These are phyloP conservation scores for Cucurbita maxima DNA, from an alignment of 306 rosid species.

Conservation along the genomic window DNA sequence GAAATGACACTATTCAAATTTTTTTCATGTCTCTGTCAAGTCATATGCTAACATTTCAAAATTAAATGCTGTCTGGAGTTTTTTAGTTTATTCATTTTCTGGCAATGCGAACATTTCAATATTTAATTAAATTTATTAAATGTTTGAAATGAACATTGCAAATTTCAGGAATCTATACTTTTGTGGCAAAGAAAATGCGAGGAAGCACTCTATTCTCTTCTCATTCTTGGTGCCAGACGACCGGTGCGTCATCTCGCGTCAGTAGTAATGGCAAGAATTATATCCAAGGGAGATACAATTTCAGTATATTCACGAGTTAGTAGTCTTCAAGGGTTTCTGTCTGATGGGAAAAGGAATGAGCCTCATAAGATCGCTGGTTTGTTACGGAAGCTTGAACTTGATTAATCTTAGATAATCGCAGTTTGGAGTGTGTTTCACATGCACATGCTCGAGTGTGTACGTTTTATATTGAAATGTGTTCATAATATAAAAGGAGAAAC, in stretches of 20 bases:
- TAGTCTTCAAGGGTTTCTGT: conserved; percentile 93
- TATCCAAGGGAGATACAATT: conserved; percentile 76
- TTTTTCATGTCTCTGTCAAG: not conserved
- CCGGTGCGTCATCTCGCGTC: conserved; percentile 97
- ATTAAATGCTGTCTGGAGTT: not conserved
- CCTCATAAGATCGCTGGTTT: conserved; percentile 80
- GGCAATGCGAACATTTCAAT: not conserved
- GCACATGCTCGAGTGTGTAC: not conserved
- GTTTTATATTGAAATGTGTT: not conserved
- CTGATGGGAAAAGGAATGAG: conserved; percentile 73
- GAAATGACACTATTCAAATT: not conserved
- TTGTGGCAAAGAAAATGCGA: conserved; percentile 96
- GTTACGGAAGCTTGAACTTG: conserved; percentile 11
- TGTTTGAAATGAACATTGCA: conserved; percentile 7
- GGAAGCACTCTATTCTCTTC: conserved; percentile 73
- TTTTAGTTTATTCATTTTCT: not conserved
- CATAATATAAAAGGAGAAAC: not conserved
- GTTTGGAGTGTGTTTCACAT: not conserved
- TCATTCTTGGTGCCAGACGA: conserved; percentile 78
- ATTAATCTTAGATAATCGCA: not conserved
- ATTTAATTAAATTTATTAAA: not conserved
- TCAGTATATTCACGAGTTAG: conserved; percentile 89
- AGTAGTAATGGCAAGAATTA: conserved; percentile 72
- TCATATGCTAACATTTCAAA: not conserved
- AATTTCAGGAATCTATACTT: conserved; percentile 65